These are phyloP conservation scores for Talaromyces sp. DNA, from an alignment of 2,329 filamentous ascomycete species.

Conservation along the genomic window DNA sequence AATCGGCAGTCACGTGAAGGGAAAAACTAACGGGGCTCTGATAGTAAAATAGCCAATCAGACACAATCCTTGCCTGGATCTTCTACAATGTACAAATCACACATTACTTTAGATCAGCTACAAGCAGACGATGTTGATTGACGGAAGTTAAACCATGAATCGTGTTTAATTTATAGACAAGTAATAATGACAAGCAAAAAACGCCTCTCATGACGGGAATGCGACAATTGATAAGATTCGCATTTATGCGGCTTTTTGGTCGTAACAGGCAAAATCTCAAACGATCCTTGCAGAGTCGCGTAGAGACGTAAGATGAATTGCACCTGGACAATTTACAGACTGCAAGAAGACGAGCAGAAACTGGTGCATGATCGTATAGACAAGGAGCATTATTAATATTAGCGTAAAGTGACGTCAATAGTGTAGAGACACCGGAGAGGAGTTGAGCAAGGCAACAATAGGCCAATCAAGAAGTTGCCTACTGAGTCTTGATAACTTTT, in stretches of 20 bases:
- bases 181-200: not conserved
- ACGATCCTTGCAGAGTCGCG: not conserved
- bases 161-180: not conserved
- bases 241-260: not conserved
- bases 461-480: conserved; percentile 9
- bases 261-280: not conserved
- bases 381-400: conserved; percentile 7
- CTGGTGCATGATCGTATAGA: not conserved
- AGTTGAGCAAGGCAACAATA: not conserved
- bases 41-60: not conserved
- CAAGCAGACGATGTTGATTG: not conserved
- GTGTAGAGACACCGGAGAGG: not conserved
- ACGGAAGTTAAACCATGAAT: not conserved
- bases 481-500: conserved; percentile 37
- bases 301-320: not conserved
- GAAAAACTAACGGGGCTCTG: not conserved
- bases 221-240: not conserved
- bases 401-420: not conserved
- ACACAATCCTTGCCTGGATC: not conserved
- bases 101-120: not conserved
- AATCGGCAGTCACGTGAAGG: conserved; percentile 6
- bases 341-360: not conserved
- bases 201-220: not conserved
- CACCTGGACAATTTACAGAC: not conserved
- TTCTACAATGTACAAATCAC: not conserved